Base-by-base conservation (phyloP, 2,329 filamentous ascomycete species). In the Pseudogymnoascus destructans region DNA sequence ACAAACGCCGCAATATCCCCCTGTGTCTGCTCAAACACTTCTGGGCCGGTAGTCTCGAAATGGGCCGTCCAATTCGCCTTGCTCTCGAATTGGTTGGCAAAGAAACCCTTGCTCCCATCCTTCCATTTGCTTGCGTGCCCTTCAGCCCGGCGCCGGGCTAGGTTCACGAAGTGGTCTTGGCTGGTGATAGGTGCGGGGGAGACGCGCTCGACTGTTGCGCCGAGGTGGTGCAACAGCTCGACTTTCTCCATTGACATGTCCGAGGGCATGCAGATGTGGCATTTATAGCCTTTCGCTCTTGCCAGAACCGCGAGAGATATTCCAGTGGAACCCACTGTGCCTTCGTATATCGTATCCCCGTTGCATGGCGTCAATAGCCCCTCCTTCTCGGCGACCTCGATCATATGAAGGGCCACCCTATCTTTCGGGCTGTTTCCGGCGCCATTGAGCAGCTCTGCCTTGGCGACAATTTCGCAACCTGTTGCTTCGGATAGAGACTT, bases 231-330 rank as follows among this genome's bases (percentile, higher is more conserved):
- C 46, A 98, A 82, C 38, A 98, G 80, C 66, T 92, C 85, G 4
- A 87, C 89, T 72, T 98, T 98, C 71, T 98, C 93, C 59, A 77
- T 75, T 59, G 86, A 83, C 75, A 95, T 87, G 74, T 98, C 93
- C 69, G 89, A 84, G 54, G 93, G 92, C 90, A 98, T 97, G 76
- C 89, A 96, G 64, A 98, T 97, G 72, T 97, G 88, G 30, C 90
- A 90, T 63, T 85, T 81, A 74, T 97, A 97, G 32, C 93, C 93
- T 70, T 84, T 81, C 19, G 93, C 91, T 64, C 91, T 81, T 55
- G 89, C 91, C 56, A 98, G 81, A 0, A 88, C 88, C 2, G 93
- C 93, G 8, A 98, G 78, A 13, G 91, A 96, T 66, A 98, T 97
- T 19, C 93, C 93, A 0, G 93, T 98, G 69, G 89, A 95, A 60